Evolutionary conservation across 192 early-diverging fungal genomes (phyloP).

Genomic region (Umbelopsis vinacea): DNA sequence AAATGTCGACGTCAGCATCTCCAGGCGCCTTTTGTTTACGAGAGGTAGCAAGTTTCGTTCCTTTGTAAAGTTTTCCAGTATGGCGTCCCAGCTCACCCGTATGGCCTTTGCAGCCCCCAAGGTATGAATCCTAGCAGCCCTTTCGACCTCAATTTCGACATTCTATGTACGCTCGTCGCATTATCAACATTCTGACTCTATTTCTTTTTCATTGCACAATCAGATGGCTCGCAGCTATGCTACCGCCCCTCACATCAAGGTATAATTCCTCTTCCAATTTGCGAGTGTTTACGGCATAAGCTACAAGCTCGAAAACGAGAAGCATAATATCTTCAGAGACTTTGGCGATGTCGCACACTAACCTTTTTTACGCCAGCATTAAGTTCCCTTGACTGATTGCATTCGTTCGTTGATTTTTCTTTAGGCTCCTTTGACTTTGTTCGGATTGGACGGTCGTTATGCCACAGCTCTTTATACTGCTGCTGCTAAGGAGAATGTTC

Average conservation of each 20-base stretch:
- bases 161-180: background rate
- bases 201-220: background rate
- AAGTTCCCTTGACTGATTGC: background rate
- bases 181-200: constrained; percentile 12
- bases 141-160: background rate
- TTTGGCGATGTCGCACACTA: no score
- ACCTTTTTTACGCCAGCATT: background rate
- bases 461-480: constrained; percentile 96
- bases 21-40: constrained; percentile 21
- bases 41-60: constrained; percentile 6
- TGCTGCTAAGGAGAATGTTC: constrained; percentile 79
- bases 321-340: no score
- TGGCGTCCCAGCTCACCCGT: constrained; percentile 39
- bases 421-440: constrained; percentile 82
- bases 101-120: constrained; percentile 34
- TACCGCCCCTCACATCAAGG: constrained; percentile 54
- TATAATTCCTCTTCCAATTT: constrained; percentile 24
- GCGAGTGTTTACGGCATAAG: background rate
- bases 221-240: constrained; percentile 68
- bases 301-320: background rate
- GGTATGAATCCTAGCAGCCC: constrained; percentile 9
- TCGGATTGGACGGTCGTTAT: constrained; percentile 97
- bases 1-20: constrained; percentile 19
- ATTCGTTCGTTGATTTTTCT: background rate
- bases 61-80: constrained; percentile 24